These are phyloP conservation scores for Podospora australis DNA, from an alignment of 495 filamentous ascomycete species.

Conservation along the genomic window DNA sequence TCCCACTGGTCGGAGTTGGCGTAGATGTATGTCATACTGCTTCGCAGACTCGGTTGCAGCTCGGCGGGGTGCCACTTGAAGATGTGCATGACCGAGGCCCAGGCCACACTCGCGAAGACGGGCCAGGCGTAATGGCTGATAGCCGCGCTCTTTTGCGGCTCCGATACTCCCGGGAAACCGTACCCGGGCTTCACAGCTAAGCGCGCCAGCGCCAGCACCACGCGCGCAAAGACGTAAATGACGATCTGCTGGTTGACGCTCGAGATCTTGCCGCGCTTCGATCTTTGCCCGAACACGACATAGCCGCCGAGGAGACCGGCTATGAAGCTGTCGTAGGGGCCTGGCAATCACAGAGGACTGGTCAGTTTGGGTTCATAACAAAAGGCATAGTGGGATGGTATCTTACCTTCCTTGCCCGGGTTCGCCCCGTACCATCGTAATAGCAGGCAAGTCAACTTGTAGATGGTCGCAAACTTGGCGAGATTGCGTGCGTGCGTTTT, in stretches of 20 bases:
- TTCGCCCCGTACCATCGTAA: slow-evolving; percentile 58
- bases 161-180: slow-evolving; percentile 40
- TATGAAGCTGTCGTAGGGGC: slow-evolving; percentile 75
- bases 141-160: slow-evolving; percentile 27
- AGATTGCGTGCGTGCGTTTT: slow-evolving; percentile 87
- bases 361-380: no score
- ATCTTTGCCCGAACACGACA: slow-evolving; percentile 75
- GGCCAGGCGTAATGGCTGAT: slow-evolving; percentile 76
- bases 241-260: slow-evolving; percentile 96
- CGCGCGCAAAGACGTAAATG: slow-evolving; percentile 93
- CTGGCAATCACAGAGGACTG: no score
- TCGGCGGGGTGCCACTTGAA: slow-evolving; percentile 88
- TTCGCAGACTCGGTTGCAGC: slow-evolving; percentile 81
- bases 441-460: slow-evolving; percentile 71
- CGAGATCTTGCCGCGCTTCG: slow-evolving; percentile 54
- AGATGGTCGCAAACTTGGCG: slow-evolving; percentile 80
- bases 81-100: slow-evolving; percentile 91
- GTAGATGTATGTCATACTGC: slow-evolving; percentile 98
- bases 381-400: no score
- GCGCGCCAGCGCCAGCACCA: slow-evolving; percentile 75
- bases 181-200: slow-evolving; percentile 62
- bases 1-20: slow-evolving; percentile 79
- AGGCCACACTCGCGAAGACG: slow-evolving; percentile 79
- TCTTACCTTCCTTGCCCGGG: slow-evolving; percentile 49
- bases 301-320: slow-evolving; percentile 91